These are phyloP conservation scores for Turnera subulata DNA, from an alignment of 345 rosid species.

Conservation along the genomic window DNA sequence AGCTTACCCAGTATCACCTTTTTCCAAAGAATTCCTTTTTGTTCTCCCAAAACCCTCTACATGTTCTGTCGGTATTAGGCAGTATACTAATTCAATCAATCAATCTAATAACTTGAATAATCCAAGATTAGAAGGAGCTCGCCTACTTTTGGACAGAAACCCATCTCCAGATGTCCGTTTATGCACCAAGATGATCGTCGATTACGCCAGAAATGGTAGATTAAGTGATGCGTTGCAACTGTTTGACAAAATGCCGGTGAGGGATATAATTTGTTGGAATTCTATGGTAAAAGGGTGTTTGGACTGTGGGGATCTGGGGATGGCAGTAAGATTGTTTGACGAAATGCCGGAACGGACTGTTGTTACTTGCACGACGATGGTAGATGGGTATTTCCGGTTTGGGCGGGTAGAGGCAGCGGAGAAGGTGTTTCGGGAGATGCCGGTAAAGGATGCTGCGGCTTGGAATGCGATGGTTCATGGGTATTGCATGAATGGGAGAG, in stretches of 20 bases:
- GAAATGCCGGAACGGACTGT: slow-evolving; percentile 65
- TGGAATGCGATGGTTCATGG: slow-evolving; percentile 80
- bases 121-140: slow-evolving; percentile 42
- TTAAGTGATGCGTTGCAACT: slow-evolving; percentile 47
- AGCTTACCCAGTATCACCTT: slow-evolving; percentile 6
- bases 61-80: slow-evolving; percentile 11
- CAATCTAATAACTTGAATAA: slow-evolving; percentile 34
- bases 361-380: slow-evolving; percentile 70
- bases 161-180: slow-evolving; percentile 39
- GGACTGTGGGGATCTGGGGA: slow-evolving; percentile 46
- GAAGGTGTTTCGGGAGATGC: slow-evolving; percentile 52
- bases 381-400: slow-evolving; percentile 52
- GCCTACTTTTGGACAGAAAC: slow-evolving; percentile 33
- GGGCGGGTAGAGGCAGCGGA: slow-evolving; percentile 56
- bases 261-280: slow-evolving; percentile 64
- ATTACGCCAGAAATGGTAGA: slow-evolving; percentile 29
- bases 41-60: background rate
- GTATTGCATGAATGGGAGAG: slow-evolving; percentile 46
- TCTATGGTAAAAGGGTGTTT: slow-evolving; percentile 64
- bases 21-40: background rate
- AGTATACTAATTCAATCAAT: slow-evolving; percentile 8
- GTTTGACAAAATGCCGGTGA: slow-evolving; percentile 44
- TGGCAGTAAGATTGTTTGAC: slow-evolving; percentile 46
- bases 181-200: slow-evolving; percentile 53
- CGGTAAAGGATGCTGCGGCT: slow-evolving; percentile 53